Conservation (phyloP, 2,329 filamentous ascomycete genomes). For the Trichophyton simii region DNA sequence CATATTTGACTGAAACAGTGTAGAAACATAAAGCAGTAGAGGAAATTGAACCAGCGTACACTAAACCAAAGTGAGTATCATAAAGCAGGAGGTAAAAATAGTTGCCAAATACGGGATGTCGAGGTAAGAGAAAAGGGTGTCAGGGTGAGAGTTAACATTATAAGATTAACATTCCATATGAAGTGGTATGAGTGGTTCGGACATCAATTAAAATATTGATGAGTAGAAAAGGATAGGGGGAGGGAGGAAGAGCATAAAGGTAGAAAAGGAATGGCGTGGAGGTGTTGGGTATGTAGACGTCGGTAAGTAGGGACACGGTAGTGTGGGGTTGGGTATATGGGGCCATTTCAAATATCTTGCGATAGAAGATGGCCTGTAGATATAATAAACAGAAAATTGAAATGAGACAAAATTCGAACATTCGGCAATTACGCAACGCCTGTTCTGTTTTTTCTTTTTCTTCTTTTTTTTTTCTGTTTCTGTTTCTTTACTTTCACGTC, state of each 20-base stretch:
- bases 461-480: background rate
- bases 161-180: background rate
- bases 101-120: no score
- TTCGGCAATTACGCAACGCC: background rate
- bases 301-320: no score
- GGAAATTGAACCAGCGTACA: background rate
- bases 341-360: background rate
- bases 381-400: background rate
- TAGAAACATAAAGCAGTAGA: background rate
- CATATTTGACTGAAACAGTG: background rate
- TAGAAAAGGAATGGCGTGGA: background rate
- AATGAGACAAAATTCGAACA: background rate
- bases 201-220: background rate
- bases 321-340: background rate
- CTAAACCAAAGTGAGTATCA: conserved; percentile 1
- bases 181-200: background rate
- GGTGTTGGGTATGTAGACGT: background rate
- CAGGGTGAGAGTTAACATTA: background rate
- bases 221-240: background rate
- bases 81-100: background rate
- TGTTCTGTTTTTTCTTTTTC: background rate
- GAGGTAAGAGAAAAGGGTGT: background rate
- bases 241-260: no score
- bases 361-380: background rate
- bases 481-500: background rate